Evolutionary conservation across 202 grass and related monocot species (phyloP).

Genomic region (Schoenoplectus triqueter): DNA sequence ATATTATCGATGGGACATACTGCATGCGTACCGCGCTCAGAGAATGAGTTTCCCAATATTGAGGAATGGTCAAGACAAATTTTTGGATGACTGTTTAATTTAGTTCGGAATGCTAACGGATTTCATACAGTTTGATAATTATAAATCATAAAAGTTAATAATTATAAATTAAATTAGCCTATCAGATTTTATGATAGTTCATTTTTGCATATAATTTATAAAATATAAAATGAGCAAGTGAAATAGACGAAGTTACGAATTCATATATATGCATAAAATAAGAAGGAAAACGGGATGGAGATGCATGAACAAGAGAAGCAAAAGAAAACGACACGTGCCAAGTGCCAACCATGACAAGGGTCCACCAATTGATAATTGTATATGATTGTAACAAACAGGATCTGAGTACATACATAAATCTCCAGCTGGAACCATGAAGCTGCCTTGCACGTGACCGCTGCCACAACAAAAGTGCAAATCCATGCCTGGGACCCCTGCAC

Average conservation of each 20-base stretch:
- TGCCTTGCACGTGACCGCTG: slow-evolving; percentile 28
- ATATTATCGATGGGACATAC: too few relatives aligned
- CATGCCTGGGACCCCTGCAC: slow-evolving; percentile 13
- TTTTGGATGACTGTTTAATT: background rate
- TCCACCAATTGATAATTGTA: background rate
- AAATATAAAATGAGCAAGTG: background rate
- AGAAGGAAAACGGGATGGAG: background rate
- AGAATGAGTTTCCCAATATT: too few relatives aligned
- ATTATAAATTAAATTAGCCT: too few relatives aligned
- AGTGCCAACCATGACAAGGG: slow-evolving; percentile 40
- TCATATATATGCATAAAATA: background rate
- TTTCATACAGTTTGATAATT: background rate
- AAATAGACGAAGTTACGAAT: background rate
- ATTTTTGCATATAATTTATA: too few relatives aligned
- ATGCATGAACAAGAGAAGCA: background rate
- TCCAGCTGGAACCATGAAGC: slow-evolving; percentile 33
- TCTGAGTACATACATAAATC: slow-evolving; percentile 29
- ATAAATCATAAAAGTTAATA: too few relatives aligned
- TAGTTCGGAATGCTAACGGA: background rate
- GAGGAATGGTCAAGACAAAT: background rate
- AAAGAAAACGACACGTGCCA: slow-evolving; percentile 43
- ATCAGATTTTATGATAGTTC: too few relatives aligned
- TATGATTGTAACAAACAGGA: slow-evolving; percentile 15
- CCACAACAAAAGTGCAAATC: background rate
- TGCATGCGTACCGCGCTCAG: too few relatives aligned